Base-by-base conservation (phyloP, 169 alveolate species). In the Pseudocohnilembus persalinus region DNA sequence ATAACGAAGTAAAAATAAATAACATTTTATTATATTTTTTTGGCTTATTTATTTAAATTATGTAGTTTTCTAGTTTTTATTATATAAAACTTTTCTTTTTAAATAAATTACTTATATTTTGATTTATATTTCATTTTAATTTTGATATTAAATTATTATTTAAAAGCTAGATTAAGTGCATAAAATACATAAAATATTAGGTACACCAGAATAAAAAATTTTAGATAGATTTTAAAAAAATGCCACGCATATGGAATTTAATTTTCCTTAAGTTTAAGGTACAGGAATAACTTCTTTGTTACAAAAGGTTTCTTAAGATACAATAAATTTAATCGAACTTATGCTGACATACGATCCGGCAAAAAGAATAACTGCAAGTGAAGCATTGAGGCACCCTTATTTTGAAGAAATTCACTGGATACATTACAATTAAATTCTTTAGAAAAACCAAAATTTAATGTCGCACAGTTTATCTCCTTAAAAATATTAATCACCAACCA, bases 151-250 rank as follows among this genome's bases (percentile, higher is more conserved):
- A 11, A 11, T 49, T 20, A 20, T 11, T 49, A 20, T 11, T 49
- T 49, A 49, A 49, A 4, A 49, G 68, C 84, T 93, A 74, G 99
- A 97, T 82, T 93, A 96, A 89, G 92, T 97, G 64, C 84, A 89
- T 79, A 95, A 94, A 90, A 97, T 97, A 31, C 98, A 96, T 87
- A 95, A 94, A 65, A 83, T 94, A 49, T 85, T 95, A 25, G 98
- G 98, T 1, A 94, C 98, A 0, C 99, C 98, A 29, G 81, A 90
- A 26, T 84, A 88, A 83, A 97, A 94, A 27, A 88, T 95, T 1
- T 88, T 95, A 27, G 92, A 92, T 75, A 84, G 91, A 83, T 97
- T 95, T 87, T 83, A 91, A 87, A 87, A 91, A 63, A 88, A 90
- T 76, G 91, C 94, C 1, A 82, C 90, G 30, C 91, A 91, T 79